Base-by-base conservation (phyloP, 2,329 filamentous ascomycete genomes). In the Verticillium dahliae region DNA sequence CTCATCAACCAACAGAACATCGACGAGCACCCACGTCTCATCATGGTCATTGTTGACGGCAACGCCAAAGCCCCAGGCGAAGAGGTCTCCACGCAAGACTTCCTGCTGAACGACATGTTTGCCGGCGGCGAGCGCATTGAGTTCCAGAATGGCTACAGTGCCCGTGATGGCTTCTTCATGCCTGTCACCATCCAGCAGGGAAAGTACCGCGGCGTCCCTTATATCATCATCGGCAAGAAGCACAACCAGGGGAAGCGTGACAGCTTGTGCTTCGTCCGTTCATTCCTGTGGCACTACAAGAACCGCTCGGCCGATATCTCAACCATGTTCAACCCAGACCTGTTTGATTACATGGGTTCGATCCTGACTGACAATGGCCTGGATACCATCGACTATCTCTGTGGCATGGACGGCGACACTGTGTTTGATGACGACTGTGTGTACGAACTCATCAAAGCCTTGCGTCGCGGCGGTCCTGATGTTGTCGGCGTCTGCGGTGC, bases 231-330 rank as follows among this genome's bases (percentile, higher is more conserved):
- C 45, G 76, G 79, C 54, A 82, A 82, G 67, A 71, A 75, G 15
- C 75, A 80, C 67, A 81, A 81, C 67, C 78, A 80, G 64, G 79
- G 79, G 33, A 82, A 81, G 68, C 73, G 78, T 1, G 80, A 82
- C 65, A 79, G 78, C 56, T 68, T 82, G 54, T 80, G 79, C 64
- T 75, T 81, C 15, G 76, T 74, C 1, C 77, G 80, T 0, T 81
- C 79, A 1, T 76, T 82, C 55, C 67, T 81, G 5, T 78, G 78
- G 65, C 78, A 81, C 64, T 82, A 77, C 73, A 77, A 79, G 63
- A 68, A 73, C 57, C 76, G 79, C 5, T 73, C 74, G 1, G 70
- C 74, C 41, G 74, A 75, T 7, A 71, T 75, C 4, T 71, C 76
- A 33, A 79, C 78, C 60, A 78, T 80, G 68, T 81, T 82, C 67